Base-by-base conservation (phyloP, 2,329 filamentous ascomycete genomes). In the Daldinia eschscholtzii region DNA sequence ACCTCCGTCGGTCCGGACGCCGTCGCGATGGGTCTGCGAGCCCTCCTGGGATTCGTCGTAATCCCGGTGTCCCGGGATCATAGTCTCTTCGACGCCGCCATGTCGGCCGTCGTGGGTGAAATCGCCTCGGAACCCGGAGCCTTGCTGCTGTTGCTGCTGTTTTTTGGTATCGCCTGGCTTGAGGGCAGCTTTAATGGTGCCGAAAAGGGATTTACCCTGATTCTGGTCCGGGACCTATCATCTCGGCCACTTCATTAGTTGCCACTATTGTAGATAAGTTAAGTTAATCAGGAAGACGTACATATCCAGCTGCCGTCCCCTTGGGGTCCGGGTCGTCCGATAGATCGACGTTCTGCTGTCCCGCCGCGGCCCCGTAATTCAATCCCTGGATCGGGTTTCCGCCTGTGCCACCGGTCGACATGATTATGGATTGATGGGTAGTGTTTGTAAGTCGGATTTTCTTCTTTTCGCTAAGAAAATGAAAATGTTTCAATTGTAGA, bases 401-500 rank as follows among this genome's bases (percentile, higher is more conserved):
- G 44, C 70, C 70, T 55, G 70, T 64, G 23, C 68, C 70, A 1
- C 70, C 70, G 13, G 66, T 71, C 23, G 70, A 72, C 70, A 72
- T 72, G 18, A 2, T 62, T 57, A 26, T 50, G 15, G 33, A 26
- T 58, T 39, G 37, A 53, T 57, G 41, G n/a, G 23, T 64, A 7
- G 9, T 44, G 9, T 44, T 28, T 6, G 28, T 55, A 39, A 52
- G 15, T 30, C 3, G 9, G 5, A 28, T 9, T 13, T 35, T 42
- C 13, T 42, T 39, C 9, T 26, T 41, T 48, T 26, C 9, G 12
- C 1, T 5, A 30, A 13, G 5, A 9, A 4, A 44, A 1, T 3
- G 5, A 9, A 4, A 44, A 1, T 3, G 39, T 18, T 46, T 39
- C 18, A 37, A 33, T 46, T 39, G 10, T 35, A 9, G 33, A 9